Evolutionary conservation across 352 stramenopile genomes (phyloP), one percentile per base, ranked within the genome.

Genomic region (Globisporangium nunn): DNA sequence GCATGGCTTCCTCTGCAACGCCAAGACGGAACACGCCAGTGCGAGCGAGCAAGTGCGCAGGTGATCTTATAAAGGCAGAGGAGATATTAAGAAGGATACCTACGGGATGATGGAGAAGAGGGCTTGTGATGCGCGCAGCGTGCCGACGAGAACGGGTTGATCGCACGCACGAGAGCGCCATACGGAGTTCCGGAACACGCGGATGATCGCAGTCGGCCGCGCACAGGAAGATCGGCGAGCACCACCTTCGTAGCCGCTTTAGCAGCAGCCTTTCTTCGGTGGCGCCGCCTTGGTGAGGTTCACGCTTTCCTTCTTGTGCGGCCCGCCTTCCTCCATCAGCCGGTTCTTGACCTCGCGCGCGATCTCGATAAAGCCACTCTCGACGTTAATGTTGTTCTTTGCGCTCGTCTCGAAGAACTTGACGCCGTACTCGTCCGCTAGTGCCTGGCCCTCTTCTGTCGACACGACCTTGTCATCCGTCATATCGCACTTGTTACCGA

Each of bases 401-500:
- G 94, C 94, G 66, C 85, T 96, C 45, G 88, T 97, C 71, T 98
- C 94, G 63, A 97, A 97, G 67, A 98, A 98, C 74, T 96, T 95
- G 68, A 98, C 91, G 51, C 91, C 91, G 61, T 97, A 98, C 71
- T 98, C 87, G 63, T 96, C 83, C 55, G 94, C 94, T 76, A 98
- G 85, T 81, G 89, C 82, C 70, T 96, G 84, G 30, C 94, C 94
- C 72, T 98, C 93, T 66, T 98, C 92, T 58, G 83, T 96, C 70
- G 84, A 97, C 63, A 98, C 91, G 49, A 96, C 87, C 77, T 98
- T 98, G 70, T 98, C 93, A 66, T 98, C 91, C 51, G 93, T 91
- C 81, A 99, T 97, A 95, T 99, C 96, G 68, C 93, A 98, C 87
- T 99, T 99, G 79, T 99, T 99, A 43, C 96, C 97, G 59, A 99